These are phyloP conservation scores for Begonia loranthoides DNA, from an alignment of 306 rosid genomes.

Conservation along the genomic window DNA sequence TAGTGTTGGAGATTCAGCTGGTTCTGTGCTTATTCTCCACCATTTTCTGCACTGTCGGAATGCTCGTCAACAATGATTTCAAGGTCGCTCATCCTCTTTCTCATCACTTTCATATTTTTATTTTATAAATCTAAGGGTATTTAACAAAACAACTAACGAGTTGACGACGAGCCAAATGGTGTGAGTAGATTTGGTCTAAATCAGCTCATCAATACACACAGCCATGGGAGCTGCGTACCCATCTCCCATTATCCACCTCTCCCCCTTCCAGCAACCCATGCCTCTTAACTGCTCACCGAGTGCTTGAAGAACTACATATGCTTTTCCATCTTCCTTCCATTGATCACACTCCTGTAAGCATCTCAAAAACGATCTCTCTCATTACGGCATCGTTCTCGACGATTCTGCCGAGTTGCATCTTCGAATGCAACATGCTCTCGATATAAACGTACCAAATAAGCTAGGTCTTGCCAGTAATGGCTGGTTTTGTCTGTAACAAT, in stretches of 20 bases:
- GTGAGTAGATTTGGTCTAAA: too few relatives aligned
- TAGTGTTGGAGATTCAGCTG: constrained; percentile 79
- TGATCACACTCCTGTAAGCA: constrained; percentile 20
- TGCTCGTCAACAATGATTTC: constrained; percentile 67
- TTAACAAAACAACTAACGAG: too few relatives aligned
- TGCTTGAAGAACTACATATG: constrained; percentile 29
- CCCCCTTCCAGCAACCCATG: too few relatives aligned
- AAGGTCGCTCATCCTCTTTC: constrained; percentile 25
- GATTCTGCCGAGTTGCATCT: constrained; percentile 26
- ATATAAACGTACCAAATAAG: constrained; percentile 57
- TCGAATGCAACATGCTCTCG: constrained; percentile 52
- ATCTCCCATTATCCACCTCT: too few relatives aligned
- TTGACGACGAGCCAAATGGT: too few relatives aligned
- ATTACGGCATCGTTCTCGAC: constrained; percentile 21
- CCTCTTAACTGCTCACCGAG: constrained; percentile 16
- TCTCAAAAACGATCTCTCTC: constrained; percentile 28
- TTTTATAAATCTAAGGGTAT: too few relatives aligned
- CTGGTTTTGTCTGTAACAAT: constrained; percentile 24
- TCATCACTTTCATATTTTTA: not conserved
- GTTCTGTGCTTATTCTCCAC: constrained; percentile 59
- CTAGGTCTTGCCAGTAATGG: constrained; percentile 21
- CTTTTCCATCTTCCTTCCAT: constrained; percentile 26
- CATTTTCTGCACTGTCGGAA: constrained; percentile 49
- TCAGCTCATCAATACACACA: too few relatives aligned
- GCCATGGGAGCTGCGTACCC: too few relatives aligned